Conservation (phyloP, 768 basidiomycete genomes). For the Russula sp. region DNA sequence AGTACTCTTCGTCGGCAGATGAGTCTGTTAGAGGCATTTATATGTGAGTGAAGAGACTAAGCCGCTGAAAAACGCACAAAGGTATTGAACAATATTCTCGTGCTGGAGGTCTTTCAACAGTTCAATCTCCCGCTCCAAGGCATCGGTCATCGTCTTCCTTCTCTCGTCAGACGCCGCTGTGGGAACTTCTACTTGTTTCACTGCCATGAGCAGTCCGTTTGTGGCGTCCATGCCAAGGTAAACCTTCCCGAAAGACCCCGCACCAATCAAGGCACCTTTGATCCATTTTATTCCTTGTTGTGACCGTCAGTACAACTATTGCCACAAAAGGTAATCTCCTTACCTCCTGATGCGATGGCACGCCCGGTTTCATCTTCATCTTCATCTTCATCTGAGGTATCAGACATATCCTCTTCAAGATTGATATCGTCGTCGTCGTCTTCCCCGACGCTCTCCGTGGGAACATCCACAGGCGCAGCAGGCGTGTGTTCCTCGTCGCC, state of each 20-base stretch:
- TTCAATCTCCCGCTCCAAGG: constrained; percentile 91
- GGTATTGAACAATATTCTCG: constrained; percentile 96
- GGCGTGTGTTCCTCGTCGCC: constrained; percentile 40
- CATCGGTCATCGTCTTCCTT: constrained; percentile 89
- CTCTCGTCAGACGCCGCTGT: constrained; percentile 86
- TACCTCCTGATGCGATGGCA: constrained; percentile 54
- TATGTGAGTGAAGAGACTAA: constrained; percentile 9
- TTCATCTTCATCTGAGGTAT: constrained; percentile 45
- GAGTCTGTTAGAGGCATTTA: constrained; percentile 61
- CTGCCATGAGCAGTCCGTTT: constrained; percentile 89
- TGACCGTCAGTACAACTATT: constrained; percentile 8
- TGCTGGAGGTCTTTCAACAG: constrained; percentile 90
- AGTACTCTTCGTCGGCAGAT: constrained; percentile 80
- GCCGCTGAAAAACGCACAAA: constrained; percentile 56
- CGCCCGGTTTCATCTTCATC: constrained; percentile 51
- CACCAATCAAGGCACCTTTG: constrained; percentile 92
- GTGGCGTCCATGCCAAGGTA: constrained; percentile 95
- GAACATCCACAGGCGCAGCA: constrained; percentile 35
- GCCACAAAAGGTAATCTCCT: constrained; percentile 34
- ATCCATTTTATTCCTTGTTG: constrained; percentile 82
- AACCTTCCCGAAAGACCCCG: constrained; percentile 92
- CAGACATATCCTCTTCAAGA: constrained; percentile 41
- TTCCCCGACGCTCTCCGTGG: constrained; percentile 47
- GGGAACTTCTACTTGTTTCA: constrained; percentile 94
- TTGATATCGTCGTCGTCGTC: constrained; percentile 46